Evolutionary conservation across 2,329 filamentous ascomycete species (phyloP).

Genomic region (Tolypocladium album): DNA sequence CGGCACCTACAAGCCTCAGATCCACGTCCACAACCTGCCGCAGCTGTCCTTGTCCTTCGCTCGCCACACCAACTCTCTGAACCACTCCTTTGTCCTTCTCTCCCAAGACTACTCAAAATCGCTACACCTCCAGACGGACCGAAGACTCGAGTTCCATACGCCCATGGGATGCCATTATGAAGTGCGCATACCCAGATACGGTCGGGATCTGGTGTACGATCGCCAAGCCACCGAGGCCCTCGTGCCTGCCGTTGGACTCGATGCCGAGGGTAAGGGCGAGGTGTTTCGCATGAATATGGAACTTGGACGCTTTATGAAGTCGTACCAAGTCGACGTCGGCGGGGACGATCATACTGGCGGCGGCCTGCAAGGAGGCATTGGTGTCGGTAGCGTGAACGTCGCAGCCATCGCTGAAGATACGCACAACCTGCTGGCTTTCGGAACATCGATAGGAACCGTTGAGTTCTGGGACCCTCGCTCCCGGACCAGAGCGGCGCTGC

Average conservation of each 20-base stretch:
- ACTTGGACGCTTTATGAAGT: constrained; percentile 85
- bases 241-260: constrained; percentile 78
- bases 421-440: constrained; percentile 86
- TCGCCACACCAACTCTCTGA: constrained; percentile 83
- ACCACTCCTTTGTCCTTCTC: constrained; percentile 81
- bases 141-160: constrained; percentile 87
- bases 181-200: constrained; percentile 85
- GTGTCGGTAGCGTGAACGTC: constrained; percentile 76
- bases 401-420: constrained; percentile 79
- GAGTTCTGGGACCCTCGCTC: constrained; percentile 94
- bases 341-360: constrained; percentile 69
- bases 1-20: constrained; percentile 57
- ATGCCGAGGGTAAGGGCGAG: constrained; percentile 76
- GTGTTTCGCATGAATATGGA: constrained; percentile 91
- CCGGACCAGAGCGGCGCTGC: constrained; percentile 66
- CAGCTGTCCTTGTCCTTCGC: constrained; percentile 90
- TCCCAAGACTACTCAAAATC: constrained; percentile 91
- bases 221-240: constrained; percentile 73
- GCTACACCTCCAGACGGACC: constrained; percentile 83
- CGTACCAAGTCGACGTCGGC: constrained; percentile 84
- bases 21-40: constrained; percentile 90
- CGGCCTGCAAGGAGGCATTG: constrained; percentile 76
- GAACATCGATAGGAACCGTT: constrained; percentile 88
- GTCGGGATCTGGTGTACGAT: constrained; percentile 81
- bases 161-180: constrained; percentile 79